A percentile compares a stretch with the other conserved stretches of the same genome.
Evolutionary conservation across 208 protist species (phyloP).

Genomic region (Crithidia expoeki): DNA sequence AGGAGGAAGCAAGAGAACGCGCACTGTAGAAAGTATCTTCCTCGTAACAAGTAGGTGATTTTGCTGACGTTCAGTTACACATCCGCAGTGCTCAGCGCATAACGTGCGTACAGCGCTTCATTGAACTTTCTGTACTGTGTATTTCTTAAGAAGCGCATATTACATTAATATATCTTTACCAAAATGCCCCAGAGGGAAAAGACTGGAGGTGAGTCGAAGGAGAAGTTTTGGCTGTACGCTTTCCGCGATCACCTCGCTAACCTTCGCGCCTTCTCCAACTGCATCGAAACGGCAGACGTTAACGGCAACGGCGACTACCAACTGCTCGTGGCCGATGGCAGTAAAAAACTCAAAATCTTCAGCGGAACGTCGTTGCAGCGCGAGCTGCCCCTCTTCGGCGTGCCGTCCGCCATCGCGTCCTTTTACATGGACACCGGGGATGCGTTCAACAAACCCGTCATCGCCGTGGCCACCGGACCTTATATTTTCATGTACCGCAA

Average conservation of each 20-base stretch:
- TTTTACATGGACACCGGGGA: slow-evolving; percentile 81
- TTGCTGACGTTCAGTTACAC: too few relatives aligned
- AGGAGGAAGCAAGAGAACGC: background rate
- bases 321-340: slow-evolving; percentile 88
- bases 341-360: slow-evolving; percentile 85
- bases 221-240: slow-evolving; percentile 91
- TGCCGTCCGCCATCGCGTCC: slow-evolving; percentile 81
- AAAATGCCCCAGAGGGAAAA: slow-evolving; percentile 4
- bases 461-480: slow-evolving; percentile 89
- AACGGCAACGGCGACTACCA: slow-evolving; percentile 94
- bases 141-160: too few relatives aligned
- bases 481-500: slow-evolving; percentile 93
- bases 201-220: slow-evolving; percentile 16
- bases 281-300: slow-evolving; percentile 86
- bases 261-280: slow-evolving; percentile 73
- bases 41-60: too few relatives aligned
- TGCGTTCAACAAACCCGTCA: slow-evolving; percentile 55
- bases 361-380: slow-evolving; percentile 76
- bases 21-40: too few relatives aligned
- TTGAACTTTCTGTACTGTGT: too few relatives aligned
- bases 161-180: too few relatives aligned
- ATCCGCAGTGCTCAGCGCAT: too few relatives aligned
- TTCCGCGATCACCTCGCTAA: slow-evolving; percentile 91
- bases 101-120: too few relatives aligned
- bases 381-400: slow-evolving; percentile 83